Evolutionary conservation across 768 basidiomycete genomes (phyloP).

Genomic region (Suillus hirtellus): DNA sequence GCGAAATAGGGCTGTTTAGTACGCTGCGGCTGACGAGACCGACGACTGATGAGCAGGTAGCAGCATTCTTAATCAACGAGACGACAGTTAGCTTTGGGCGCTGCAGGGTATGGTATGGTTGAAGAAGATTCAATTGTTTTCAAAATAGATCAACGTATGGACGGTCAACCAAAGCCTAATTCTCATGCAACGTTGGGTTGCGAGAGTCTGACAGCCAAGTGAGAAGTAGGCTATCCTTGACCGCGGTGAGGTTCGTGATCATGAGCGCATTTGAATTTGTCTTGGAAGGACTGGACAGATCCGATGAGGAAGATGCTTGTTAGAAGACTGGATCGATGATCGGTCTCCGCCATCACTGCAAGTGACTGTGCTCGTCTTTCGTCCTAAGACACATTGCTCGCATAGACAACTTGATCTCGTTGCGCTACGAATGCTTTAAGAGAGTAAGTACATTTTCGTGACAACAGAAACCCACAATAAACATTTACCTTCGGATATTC

Average conservation of each 20-base stretch:
- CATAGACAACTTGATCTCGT: too few relatives aligned
- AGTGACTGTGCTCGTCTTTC: too few relatives aligned
- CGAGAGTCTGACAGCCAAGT: background rate
- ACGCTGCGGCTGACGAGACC: too few relatives aligned
- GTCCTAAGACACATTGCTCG: too few relatives aligned
- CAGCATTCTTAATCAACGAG: too few relatives aligned
- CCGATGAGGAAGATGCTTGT: background rate
- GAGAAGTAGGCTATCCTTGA: background rate
- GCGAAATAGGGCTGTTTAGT: too few relatives aligned
- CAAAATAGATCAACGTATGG: background rate
- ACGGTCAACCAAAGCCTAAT: background rate
- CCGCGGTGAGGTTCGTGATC: background rate
- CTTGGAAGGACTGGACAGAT: background rate
- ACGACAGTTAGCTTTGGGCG: too few relatives aligned
- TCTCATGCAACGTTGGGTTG: background rate
- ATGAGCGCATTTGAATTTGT: background rate
- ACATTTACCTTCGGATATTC: background rate
- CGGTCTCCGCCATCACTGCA: too few relatives aligned
- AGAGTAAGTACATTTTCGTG: background rate
- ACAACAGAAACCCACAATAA: background rate
- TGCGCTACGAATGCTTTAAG: too few relatives aligned
- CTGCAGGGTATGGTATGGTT: too few relatives aligned
- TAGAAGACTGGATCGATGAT: background rate
- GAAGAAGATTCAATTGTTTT: background rate
- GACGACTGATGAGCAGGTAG: too few relatives aligned